These are phyloP conservation scores for Logfia minima DNA, from an alignment of 129 eudicot species.

Conservation along the genomic window DNA sequence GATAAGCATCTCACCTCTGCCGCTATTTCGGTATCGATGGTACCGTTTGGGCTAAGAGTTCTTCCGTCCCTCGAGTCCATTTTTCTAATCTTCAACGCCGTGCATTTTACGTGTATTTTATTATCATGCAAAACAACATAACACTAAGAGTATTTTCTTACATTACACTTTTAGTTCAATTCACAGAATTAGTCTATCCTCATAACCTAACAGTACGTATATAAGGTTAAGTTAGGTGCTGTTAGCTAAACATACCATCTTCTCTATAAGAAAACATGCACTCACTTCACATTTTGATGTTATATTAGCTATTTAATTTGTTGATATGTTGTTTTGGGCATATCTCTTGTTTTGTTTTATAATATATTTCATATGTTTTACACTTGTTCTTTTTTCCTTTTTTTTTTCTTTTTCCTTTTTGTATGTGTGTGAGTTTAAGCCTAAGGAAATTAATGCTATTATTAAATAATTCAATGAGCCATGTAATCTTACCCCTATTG, in stretches of 20 bases:
- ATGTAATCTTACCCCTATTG: constrained; percentile 68
- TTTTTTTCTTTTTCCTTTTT: neutral
- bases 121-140: neutral
- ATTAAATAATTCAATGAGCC: constrained; percentile 66
- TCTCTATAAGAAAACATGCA: too few species aligned
- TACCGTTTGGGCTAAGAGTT: constrained; percentile 70
- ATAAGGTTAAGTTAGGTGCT: too few species aligned
- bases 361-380: neutral
- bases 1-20: constrained; percentile 68
- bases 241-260: too few species aligned
- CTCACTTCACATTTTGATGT: too few species aligned
- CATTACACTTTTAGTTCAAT: too few species aligned
- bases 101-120: neutral
- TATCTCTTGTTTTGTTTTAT: too few species aligned
- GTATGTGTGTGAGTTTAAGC: constrained; percentile 47
- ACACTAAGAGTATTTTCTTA: neutral
- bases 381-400: neutral
- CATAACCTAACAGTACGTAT: too few species aligned
- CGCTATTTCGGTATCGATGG: constrained; percentile 76
- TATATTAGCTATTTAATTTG: neutral
- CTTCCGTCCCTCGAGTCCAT: constrained; percentile 51
- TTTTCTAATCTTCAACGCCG: neutral
- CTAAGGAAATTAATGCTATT: constrained; percentile 54
- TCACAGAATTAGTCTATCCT: too few species aligned
- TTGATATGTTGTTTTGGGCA: too few species aligned